phyloP scores from a whole-genome alignment of 345 rosid genomes.

The Populus ilicifolia region DNA sequence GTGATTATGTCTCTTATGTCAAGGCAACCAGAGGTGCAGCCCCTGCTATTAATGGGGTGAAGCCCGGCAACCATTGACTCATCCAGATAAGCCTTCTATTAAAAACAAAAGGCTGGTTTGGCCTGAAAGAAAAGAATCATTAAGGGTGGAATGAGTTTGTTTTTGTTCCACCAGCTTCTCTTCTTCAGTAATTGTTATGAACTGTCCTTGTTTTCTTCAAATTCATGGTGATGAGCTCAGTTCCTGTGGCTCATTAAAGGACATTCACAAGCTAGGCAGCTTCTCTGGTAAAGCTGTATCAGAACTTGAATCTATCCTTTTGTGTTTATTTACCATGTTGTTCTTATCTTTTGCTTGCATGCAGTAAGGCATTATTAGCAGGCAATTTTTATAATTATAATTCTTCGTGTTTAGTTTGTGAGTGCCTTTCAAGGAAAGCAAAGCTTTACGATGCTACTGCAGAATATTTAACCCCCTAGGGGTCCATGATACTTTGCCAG shows the following conservation, averaged over 20 bases:
- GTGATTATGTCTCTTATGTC: conserved; percentile 70
- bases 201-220: conserved; percentile 40
- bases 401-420: too few species aligned
- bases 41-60: conserved; percentile 57
- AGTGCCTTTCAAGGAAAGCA: too few species aligned
- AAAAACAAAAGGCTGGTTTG: conserved; percentile 27
- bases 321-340: neutral
- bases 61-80: conserved; percentile 34
- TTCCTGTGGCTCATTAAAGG: neutral
- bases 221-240: conserved; percentile 15
- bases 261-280: neutral
- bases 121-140: neutral
- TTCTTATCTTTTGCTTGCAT: neutral
- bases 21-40: conserved; percentile 61
- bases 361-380: neutral
- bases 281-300: conserved; percentile 8
- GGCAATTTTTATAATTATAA: too few species aligned
- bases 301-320: neutral
- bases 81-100: conserved; percentile 25
- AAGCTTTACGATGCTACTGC: too few species aligned
- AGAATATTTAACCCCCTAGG: too few species aligned
- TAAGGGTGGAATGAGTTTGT: conserved; percentile 26
- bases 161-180: conserved; percentile 26
- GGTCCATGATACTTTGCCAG: too few species aligned
- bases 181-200: conserved; percentile 20